Percentiles rank a stretch among this genome's conserved stretches.
Evolutionary conservation across 306 rosid genomes (phyloP).

Genomic region (Prunus dulcis): DNA sequence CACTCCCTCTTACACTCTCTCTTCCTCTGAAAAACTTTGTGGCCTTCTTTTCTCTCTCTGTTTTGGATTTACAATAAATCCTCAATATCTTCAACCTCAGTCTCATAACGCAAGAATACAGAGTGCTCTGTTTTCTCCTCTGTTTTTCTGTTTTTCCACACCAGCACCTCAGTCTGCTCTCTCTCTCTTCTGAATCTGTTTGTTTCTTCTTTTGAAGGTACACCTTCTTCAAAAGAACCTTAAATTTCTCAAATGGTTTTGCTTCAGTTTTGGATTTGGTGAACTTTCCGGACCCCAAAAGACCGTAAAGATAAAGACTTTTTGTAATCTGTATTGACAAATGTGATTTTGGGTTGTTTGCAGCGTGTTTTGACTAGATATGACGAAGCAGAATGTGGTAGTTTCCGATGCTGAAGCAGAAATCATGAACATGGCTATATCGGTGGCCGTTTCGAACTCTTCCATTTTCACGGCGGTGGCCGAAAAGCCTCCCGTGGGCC

Average conservation of each 20-base stretch:
- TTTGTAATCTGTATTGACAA: constrained; percentile 6
- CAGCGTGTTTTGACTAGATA: constrained; percentile 29
- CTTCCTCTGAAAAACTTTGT: neutral
- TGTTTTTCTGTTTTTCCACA: neutral
- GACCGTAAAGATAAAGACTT: neutral
- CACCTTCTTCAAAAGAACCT: neutral
- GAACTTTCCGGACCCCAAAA: neutral
- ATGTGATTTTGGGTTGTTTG: neutral
- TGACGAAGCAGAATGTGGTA: constrained; percentile 82
- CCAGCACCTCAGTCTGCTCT: neutral
- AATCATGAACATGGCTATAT: constrained; percentile 32
- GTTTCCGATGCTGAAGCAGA: constrained; percentile 38
- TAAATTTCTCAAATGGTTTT: constrained; percentile 1
- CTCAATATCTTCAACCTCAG: constrained; percentile 8
- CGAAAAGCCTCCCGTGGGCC: constrained; percentile 52
- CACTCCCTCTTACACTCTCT: constrained; percentile 10
- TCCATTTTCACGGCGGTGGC: constrained; percentile 35
- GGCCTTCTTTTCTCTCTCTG: constrained; percentile 7
- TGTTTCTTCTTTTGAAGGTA: constrained; percentile 3
- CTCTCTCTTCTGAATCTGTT: neutral
- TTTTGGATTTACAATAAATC: neutral
- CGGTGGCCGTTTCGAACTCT: constrained; percentile 34
- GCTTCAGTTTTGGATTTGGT: neutral
- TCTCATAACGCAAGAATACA: neutral
- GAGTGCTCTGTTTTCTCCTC: constrained; percentile 26